These are phyloP conservation scores for Ricinus communis DNA, from an alignment of 345 rosid genomes.

Conservation along the genomic window DNA sequence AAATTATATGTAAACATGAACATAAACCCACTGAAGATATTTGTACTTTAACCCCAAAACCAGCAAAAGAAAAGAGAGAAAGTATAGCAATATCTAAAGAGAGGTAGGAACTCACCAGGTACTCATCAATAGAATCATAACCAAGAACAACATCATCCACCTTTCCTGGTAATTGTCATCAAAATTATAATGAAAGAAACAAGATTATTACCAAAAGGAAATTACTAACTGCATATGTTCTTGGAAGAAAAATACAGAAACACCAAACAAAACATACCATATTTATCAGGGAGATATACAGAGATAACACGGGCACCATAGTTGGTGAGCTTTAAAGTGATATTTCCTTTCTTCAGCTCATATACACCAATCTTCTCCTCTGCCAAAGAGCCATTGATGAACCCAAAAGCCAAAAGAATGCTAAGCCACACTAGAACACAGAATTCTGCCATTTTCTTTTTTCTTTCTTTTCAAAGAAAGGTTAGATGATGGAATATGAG, in stretches of 20 bases:
- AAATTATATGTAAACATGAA: no score
- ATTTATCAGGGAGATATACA: constrained; percentile 68
- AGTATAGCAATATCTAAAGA: no score
- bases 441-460: constrained; percentile 12
- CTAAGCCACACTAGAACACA: neutral
- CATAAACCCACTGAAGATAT: no score
- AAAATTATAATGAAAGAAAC: neutral
- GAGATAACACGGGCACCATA: constrained; percentile 86
- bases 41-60: no score
- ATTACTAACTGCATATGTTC: no score
- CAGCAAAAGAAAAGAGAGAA: no score
- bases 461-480: neutral
- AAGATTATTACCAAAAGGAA: no score
- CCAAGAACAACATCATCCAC: constrained; percentile 72
- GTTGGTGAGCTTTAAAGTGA: constrained; percentile 64
- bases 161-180: constrained; percentile 53
- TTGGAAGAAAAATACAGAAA: neutral
- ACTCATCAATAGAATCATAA: constrained; percentile 58
- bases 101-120: constrained; percentile 42
- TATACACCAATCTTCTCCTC: constrained; percentile 41
- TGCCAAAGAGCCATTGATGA: neutral
- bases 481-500: neutral
- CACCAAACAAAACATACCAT: constrained; percentile 41
- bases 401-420: neutral
- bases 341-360: constrained; percentile 70